These are phyloP conservation scores for Ettlia oleoabundans DNA, from an alignment of 139 green algal genomes.

Conservation along the genomic window DNA sequence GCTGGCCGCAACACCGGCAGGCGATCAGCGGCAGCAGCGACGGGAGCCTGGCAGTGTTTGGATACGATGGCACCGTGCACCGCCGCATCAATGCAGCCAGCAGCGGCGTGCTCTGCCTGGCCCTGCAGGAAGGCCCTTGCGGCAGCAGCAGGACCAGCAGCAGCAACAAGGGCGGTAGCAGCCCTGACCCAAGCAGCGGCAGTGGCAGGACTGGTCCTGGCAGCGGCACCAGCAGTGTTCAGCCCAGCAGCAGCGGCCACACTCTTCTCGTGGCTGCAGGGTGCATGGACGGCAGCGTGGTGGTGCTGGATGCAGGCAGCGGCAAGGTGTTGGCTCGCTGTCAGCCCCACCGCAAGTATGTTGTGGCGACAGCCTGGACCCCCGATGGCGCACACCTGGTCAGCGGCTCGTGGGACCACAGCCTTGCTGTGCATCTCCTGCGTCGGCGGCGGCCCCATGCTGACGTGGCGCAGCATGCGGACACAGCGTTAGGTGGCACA, in stretches of 20 bases:
- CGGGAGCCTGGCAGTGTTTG: background rate
- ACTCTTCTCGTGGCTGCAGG: conserved; percentile 46
- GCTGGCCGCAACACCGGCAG: background rate
- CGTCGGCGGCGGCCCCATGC: background rate
- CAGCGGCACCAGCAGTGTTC: background rate
- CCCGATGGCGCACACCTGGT: conserved; percentile 21
- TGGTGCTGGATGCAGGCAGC: conserved; percentile 38
- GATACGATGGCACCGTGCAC: conserved; percentile 2
- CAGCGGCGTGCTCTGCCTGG: conserved; percentile 57
- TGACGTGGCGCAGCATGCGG: background rate
- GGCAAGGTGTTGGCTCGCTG: conserved; percentile 5
- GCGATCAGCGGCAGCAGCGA: background rate
- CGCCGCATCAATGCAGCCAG: conserved; percentile 9
- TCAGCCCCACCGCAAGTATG: conserved; percentile 46
- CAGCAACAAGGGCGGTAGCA: too few species aligned
- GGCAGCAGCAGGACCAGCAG: too few species aligned
- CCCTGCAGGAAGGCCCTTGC: conserved; percentile 12
- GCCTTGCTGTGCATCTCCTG: conserved; percentile 34
- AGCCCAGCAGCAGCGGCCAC: background rate
- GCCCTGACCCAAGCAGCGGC: too few species aligned
- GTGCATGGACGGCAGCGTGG: conserved; percentile 64
- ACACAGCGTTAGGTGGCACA: too few species aligned
- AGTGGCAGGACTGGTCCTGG: too few species aligned
- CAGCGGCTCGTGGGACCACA: conserved; percentile 52
- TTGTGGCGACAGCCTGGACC: conserved; percentile 27